Conservation (phyloP, 2,329 filamentous ascomycete genomes). For the Pseudocercospora musae region DNA sequence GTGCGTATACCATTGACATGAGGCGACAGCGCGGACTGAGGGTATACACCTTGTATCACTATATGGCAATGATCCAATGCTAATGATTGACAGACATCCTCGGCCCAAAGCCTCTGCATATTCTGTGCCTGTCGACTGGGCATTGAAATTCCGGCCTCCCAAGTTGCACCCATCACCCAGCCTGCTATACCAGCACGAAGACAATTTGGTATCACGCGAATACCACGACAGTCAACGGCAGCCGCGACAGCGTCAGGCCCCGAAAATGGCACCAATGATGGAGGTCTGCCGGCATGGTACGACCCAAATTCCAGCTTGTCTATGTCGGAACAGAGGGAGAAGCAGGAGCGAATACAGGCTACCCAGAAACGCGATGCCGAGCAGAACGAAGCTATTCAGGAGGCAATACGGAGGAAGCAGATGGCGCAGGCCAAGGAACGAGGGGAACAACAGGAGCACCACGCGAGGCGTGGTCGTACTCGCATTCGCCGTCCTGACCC, state of each 20-base stretch:
- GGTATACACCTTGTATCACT: slow-evolving; percentile 8
- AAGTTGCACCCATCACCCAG: neutral
- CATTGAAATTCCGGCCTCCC: slow-evolving; percentile 18
- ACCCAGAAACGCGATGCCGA: slow-evolving; percentile 11
- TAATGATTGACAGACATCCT: slow-evolving; percentile 26
- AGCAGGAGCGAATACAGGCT: slow-evolving; percentile 12
- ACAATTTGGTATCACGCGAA: slow-evolving; percentile 13
- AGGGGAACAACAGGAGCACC: neutral
- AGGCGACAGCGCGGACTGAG: slow-evolving; percentile 30
- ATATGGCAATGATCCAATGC: neutral
- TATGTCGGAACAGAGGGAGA: slow-evolving; percentile 23
- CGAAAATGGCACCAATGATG: slow-evolving; percentile 4
- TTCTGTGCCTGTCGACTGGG: slow-evolving; percentile 34
- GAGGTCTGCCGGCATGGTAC: slow-evolving; percentile 11
- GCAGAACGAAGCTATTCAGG: slow-evolving; percentile 10
- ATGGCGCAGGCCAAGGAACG: slow-evolving; percentile 5
- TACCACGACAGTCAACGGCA: slow-evolving; percentile 11
- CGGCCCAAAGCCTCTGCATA: slow-evolving; percentile 33
- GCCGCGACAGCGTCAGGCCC: neutral
- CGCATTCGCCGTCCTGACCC: neutral
- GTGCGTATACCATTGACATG: slow-evolving; percentile 20
- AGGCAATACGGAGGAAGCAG: slow-evolving; percentile 12
- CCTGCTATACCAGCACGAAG: neutral
- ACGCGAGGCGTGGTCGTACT: neutral
- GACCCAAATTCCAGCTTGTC: slow-evolving; percentile 26